phyloP scores from a whole-genome alignment of 495 filamentous ascomycete genomes.

The Penicillium taxi region DNA sequence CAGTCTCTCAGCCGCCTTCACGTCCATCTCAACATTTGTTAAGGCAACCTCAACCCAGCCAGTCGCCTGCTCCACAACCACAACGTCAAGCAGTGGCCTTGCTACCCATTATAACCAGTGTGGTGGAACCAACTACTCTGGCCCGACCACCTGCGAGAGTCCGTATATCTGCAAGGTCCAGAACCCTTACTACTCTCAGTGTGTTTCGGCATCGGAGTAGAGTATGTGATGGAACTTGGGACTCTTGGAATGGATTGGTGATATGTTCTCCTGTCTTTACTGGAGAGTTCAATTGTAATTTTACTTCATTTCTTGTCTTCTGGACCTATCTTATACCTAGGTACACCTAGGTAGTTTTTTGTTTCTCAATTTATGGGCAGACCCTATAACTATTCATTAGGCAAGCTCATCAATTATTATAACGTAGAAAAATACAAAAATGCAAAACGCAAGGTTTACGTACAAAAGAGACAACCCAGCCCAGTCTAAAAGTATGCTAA shows the following conservation, averaged over 20 bases:
- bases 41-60: constrained; percentile 13
- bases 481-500: too few species aligned
- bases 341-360: too few species aligned
- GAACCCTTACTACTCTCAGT: constrained; percentile 49
- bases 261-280: background rate
- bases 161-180: constrained; percentile 35
- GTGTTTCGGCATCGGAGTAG: too few species aligned
- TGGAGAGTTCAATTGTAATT: background rate
- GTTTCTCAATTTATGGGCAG: too few species aligned
- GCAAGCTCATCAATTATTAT: too few species aligned
- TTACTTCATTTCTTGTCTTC: background rate
- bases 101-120: constrained; percentile 39
- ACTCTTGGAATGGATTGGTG: background rate
- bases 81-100: constrained; percentile 13
- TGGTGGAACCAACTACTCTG: constrained; percentile 43
- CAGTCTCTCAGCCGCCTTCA: constrained; percentile 1
- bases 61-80: constrained; percentile 14
- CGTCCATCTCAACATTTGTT: constrained; percentile 4
- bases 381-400: too few species aligned
- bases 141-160: constrained; percentile 38
- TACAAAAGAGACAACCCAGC: too few species aligned
- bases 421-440: too few species aligned
- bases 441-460: too few species aligned
- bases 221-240: background rate
- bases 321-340: too few species aligned